Evolutionary conservation across 306 rosid genomes (phyloP), one percentile per base, ranked within the genome.

Genomic region (Cucurbita argyrosperma): DNA sequence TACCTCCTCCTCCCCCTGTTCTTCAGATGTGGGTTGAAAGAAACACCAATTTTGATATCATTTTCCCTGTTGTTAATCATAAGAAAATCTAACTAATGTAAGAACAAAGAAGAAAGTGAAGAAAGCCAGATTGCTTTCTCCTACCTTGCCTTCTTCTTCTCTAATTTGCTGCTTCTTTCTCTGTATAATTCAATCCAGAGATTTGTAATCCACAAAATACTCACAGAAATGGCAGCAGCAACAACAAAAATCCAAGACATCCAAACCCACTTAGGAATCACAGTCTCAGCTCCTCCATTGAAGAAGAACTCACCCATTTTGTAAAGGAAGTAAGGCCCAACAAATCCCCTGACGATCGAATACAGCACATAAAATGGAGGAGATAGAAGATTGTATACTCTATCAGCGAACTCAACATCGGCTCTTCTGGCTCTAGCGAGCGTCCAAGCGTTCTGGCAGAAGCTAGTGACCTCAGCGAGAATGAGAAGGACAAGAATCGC

Each of bases 401-500:
- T 81, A 0, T 85, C 88, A 0, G 99, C 99, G 10, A 82, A 62
- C 1, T 56, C 83, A 46, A 71, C 82, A 61, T 91, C 95, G 30
- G 19, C 16, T 23, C 83, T 77, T 0, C 88, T 76, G 2, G 88
- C 84, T 8, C 76, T 76, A 16, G 99, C 87, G 19, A 94, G 87
- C 0, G 97, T 91, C 99, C 99, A 94, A 0, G 79, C 57, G 76
- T 94, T 94, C 88, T 94, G 99, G 81, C 88, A 94, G 38, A 77
- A 42, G 72, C 97, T 94, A 47, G 97, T 91, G 43, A 80, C 68
- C 83, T 94, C 99, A 0, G 99, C 99, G 61, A 94, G 92, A 35
- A 82, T 74, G 12, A 91, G 80, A 10, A 94, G 89, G 2, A 55
- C 66, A 26, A 94, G 85, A 7, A 94, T 82, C 5, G 96, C 80